Conservation (phyloP, 225 moss, liverwort and hornwort species). For the Sphagnum tenellum region DNA sequence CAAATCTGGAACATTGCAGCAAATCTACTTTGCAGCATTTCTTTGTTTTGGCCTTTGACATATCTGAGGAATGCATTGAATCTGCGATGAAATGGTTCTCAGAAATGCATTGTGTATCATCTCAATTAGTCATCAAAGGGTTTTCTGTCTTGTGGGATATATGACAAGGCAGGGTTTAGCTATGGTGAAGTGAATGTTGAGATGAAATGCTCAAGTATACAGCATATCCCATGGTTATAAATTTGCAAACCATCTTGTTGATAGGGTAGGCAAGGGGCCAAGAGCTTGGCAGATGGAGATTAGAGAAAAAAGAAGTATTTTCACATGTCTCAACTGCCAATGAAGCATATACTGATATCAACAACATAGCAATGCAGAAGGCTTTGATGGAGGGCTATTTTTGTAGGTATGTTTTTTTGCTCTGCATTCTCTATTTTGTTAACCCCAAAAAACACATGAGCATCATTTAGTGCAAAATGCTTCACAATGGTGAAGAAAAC, state of each 20-base stretch:
- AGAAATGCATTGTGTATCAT: too few relatives aligned
- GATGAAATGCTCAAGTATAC: neutral
- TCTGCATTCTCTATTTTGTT: too few relatives aligned
- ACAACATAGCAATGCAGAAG: conserved; percentile 29
- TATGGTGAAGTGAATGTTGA: neutral
- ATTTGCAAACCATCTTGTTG: conserved; percentile 3
- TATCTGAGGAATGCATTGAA: neutral
- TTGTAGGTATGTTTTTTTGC: conserved; percentile 26
- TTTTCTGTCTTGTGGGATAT: neutral
- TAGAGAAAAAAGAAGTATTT: conserved; percentile 44
- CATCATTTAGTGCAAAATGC: neutral
- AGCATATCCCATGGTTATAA: neutral
- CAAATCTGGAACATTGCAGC: neutral
- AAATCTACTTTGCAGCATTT: neutral
- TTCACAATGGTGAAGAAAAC: too few relatives aligned
- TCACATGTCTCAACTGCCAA: conserved; percentile 70
- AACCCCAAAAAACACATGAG: neutral
- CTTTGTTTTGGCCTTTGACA: neutral
- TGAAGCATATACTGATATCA: conserved; percentile 21
- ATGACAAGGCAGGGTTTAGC: neutral
- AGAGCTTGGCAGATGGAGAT: conserved; percentile 36
- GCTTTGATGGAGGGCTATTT: conserved; percentile 39
- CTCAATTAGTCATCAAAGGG: neutral
- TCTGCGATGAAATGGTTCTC: too few relatives aligned
- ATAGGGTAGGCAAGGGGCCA: neutral